Base-by-base conservation (phyloP, 2,329 filamentous ascomycete species). In the Ambrosiella cleistominuta region DNA sequence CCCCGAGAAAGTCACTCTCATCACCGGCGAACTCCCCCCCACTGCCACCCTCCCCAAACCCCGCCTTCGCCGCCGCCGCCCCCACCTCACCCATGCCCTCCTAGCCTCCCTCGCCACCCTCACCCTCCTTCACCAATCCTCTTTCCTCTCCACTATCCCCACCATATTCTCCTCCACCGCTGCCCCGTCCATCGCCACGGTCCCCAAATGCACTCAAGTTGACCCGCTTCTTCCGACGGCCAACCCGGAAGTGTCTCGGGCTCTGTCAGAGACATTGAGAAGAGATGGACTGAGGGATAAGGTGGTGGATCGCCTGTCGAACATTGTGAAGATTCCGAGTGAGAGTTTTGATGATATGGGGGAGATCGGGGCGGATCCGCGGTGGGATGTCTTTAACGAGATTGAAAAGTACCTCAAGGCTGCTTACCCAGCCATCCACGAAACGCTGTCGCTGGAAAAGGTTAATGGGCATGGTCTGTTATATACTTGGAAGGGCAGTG, bases 401-500 rank as follows among this genome's bases (percentile, higher is more conserved):
- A 74, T 85, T 57, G 75, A 77, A 5, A 64, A 65, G 7, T 75
- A 75, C 39, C 67, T 83, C 38, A 63, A 72, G 58, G 63, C 69
- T 58, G 71, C 74, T 0, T 83, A 79, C 61, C 80, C 79, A 0
- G 64, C 71, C 1, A 68, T 77, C 64, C 77, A 78, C 63, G 64
- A 67, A 15, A 68, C 68, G 3, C 66, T 80, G 0, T 64, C 69
- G 6, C 66, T 80, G 0, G 75, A 81, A 57, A 76, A 75, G 60
- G 68, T 82, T 63, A 83, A 83, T 65, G 77, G 72, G 1, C 75
- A 82, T 64, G 80, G 76, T 2, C 68, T 82, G 49, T 65, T 83
- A 37, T 81, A 75, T 64, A 80, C 77, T 1, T 78, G 79, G 74
- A 61, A 74, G 44, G 81, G 80, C 3, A 71, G 69, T 6, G 69